Evolutionary conservation across 495 filamentous ascomycete genomes (phyloP).

Genomic region (Penicillium roqueforti): DNA sequence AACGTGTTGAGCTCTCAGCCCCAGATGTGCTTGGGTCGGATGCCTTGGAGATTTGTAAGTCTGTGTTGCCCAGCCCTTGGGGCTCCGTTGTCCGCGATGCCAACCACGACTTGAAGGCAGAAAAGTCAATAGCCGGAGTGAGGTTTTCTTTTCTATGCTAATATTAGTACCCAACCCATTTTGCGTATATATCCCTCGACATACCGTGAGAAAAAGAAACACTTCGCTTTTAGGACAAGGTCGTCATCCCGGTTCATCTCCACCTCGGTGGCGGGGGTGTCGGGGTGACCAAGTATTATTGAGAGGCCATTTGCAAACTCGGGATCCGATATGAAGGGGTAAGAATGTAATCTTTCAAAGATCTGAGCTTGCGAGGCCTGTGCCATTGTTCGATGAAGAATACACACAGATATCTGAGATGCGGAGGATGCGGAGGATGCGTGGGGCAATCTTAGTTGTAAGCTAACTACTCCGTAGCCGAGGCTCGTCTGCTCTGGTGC

Average conservation of each 20-base stretch:
- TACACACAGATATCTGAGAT: background rate
- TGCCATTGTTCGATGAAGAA: slow-evolving; percentile 8
- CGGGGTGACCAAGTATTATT: slow-evolving; percentile 44
- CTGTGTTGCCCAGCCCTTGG: background rate
- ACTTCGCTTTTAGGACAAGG: slow-evolving; percentile 48
- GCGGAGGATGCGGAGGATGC: slow-evolving; percentile 8
- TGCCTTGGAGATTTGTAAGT: background rate
- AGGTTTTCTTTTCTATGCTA: slow-evolving; percentile 38
- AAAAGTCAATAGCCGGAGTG: slow-evolving; percentile 35
- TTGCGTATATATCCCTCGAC: background rate
- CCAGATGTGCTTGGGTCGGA: background rate
- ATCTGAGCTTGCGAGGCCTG: background rate
- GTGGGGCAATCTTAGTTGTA: slow-evolving; percentile 8
- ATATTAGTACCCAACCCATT: background rate
- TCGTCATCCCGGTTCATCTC: slow-evolving; percentile 41
- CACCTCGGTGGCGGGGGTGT: slow-evolving; percentile 36
- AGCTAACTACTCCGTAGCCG: background rate
- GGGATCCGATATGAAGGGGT: slow-evolving; percentile 38
- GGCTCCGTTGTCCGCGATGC: slow-evolving; percentile 11
- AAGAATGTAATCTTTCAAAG: slow-evolving; percentile 32
- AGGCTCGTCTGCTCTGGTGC: background rate
- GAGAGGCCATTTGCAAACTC: slow-evolving; percentile 49
- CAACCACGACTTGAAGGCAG: slow-evolving; percentile 43
- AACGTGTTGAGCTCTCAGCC: background rate
- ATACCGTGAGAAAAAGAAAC: slow-evolving; percentile 51